A percentile compares a stretch with the other conserved stretches of the same genome.
phyloP scores from a whole-genome alignment of 345 rosid species.

The Brassica carinata region DNA sequence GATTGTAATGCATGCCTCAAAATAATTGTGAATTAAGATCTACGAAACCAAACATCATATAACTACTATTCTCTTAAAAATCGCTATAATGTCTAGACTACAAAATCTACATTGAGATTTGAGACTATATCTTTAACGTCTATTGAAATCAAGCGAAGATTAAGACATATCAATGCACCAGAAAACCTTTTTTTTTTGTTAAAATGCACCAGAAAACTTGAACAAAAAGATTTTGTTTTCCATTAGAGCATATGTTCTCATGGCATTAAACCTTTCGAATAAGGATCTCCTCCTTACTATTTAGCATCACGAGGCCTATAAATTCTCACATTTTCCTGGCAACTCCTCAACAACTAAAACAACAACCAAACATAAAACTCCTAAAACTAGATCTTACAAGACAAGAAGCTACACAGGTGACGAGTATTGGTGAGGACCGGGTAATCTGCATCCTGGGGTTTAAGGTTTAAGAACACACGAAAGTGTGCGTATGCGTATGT shows the following conservation, averaged over 20 bases:
- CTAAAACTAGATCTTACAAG: neutral
- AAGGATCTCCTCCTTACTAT: slow-evolving; percentile 36
- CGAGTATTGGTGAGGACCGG: slow-evolving; percentile 35
- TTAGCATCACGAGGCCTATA: slow-evolving; percentile 16
- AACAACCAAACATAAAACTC: neutral
- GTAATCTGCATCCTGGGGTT: slow-evolving; percentile 50
- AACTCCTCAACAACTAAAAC: slow-evolving; percentile 6
- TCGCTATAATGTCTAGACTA: neutral
- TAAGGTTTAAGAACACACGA: slow-evolving; percentile 3
- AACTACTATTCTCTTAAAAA: neutral
- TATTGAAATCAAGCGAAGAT: neutral
- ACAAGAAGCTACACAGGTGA: neutral
- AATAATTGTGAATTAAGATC: neutral
- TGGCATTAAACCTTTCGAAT: slow-evolving; percentile 43
- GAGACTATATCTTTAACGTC: neutral
- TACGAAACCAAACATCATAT: neutral
- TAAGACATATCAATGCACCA: slow-evolving; percentile 15
- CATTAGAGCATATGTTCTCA: slow-evolving; percentile 32
- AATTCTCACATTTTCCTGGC: slow-evolving; percentile 7
- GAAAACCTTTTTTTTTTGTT: no score
- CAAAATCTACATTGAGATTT: neutral
- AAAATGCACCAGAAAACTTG: slow-evolving; percentile 10
- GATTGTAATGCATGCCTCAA: slow-evolving; percentile 8
- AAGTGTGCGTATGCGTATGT: neutral
- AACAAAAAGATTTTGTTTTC: slow-evolving; percentile 12